phyloP scores from a whole-genome alignment of 108 stramenopile genomes.

The Cyclotella kingstonii region DNA sequence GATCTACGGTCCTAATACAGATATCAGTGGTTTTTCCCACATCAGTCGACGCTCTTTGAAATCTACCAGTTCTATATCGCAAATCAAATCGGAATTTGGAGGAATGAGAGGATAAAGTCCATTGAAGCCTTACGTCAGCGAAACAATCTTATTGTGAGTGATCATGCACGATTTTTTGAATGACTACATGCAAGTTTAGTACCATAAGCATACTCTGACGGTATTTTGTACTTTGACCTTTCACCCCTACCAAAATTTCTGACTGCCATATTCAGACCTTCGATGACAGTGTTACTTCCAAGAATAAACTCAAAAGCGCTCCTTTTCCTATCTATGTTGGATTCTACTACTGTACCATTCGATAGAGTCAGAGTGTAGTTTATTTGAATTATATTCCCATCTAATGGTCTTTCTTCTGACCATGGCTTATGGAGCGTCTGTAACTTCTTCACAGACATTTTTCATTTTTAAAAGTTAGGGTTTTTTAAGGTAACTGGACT shows the following conservation, averaged over 20 bases:
- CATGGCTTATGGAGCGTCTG: constrained; percentile 5
- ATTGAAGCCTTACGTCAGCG: neutral
- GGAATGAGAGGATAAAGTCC: constrained; percentile 9
- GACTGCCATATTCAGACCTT: constrained; percentile 8
- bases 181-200: neutral
- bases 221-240: constrained; percentile 3
- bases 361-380: constrained; percentile 4
- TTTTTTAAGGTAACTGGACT: too few species aligned
- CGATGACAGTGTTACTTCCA: constrained; percentile 1
- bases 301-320: constrained; percentile 11
- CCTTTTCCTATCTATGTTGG: neutral
- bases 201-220: constrained; percentile 9
- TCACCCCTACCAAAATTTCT: constrained; percentile 13
- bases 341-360: constrained; percentile 1
- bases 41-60: neutral
- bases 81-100: constrained; percentile 8
- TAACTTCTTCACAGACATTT: too few species aligned
- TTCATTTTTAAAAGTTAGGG: neutral
- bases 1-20: too few species aligned
- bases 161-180: neutral
- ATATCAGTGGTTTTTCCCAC: neutral
- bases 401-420: neutral
- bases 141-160: neutral
- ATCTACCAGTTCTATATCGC: constrained; percentile 16
- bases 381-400: constrained; percentile 8